Conservation (phyloP, 768 basidiomycete genomes). For the Dioszegia aurantiaca region DNA sequence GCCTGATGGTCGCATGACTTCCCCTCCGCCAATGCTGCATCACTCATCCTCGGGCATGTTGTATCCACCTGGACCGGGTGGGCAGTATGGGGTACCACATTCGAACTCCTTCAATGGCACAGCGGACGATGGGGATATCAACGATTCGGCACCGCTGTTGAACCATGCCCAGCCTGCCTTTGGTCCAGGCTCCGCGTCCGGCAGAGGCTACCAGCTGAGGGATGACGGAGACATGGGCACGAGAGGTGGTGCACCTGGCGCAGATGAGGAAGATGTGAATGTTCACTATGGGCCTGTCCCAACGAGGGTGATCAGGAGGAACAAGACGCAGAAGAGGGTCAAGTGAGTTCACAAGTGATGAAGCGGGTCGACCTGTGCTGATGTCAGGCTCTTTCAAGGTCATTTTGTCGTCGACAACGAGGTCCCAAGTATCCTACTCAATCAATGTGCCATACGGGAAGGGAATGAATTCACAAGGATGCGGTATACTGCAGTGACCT, state of each 20-base stretch:
- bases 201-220: constrained; percentile 28
- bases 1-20: constrained; percentile 27
- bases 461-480: constrained; percentile 87
- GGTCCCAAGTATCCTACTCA: constrained; percentile 79
- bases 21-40: constrained; percentile 35
- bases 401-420: constrained; percentile 80
- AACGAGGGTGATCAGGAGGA: constrained; percentile 68
- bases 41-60: constrained; percentile 24
- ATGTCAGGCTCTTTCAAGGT: constrained; percentile 75
- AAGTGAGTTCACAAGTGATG: constrained; percentile 58
- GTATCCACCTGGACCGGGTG: background rate
- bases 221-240: constrained; percentile 40
- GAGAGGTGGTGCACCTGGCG: constrained; percentile 11
- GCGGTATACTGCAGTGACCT: constrained; percentile 93
- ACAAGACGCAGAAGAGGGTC: constrained; percentile 87
- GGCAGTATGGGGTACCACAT: constrained; percentile 11
- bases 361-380: background rate
- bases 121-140: constrained; percentile 32
- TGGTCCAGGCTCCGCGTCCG: constrained; percentile 26
- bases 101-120: constrained; percentile 6
- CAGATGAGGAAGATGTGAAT: constrained; percentile 44
- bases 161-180: constrained; percentile 30
- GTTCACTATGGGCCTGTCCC: constrained; percentile 85
- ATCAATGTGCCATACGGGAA: constrained; percentile 72
- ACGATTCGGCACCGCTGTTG: constrained; percentile 44